Percentiles rank a stretch among this genome's conserved stretches.
Evolutionary conservation across 345 rosid genomes (phyloP).

Genomic region (Lumnitzera littorea): DNA sequence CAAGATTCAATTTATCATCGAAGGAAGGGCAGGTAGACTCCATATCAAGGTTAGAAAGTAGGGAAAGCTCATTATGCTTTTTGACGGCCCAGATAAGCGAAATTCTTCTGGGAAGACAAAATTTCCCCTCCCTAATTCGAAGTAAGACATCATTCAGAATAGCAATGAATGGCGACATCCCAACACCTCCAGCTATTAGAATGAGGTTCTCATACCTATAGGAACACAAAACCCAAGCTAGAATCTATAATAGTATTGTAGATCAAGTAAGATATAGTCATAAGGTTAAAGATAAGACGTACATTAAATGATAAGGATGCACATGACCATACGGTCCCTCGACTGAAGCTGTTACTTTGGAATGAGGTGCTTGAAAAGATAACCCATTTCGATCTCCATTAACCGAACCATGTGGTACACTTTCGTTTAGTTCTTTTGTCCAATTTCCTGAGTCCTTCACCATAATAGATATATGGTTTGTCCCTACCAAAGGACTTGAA

Average conservation of each 20-base stretch:
- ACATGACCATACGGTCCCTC: slow-evolving; percentile 95
- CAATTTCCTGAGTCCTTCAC: slow-evolving; percentile 76
- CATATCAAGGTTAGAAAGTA: slow-evolving; percentile 48
- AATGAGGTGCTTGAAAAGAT: slow-evolving; percentile 1
- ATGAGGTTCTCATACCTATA: slow-evolving; percentile 73
- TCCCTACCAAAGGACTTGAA: slow-evolving; percentile 79
- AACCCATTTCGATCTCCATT: slow-evolving; percentile 19
- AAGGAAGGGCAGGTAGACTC: slow-evolving; percentile 53
- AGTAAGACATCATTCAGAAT: slow-evolving; percentile 71
- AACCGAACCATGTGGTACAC: slow-evolving; percentile 21
- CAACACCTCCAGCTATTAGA: slow-evolving; percentile 90
- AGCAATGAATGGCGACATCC: slow-evolving; percentile 84
- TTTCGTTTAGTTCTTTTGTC: slow-evolving; percentile 59
- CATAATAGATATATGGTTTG: slow-evolving; percentile 53
- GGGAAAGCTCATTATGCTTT: slow-evolving; percentile 62
- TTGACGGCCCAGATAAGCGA: slow-evolving; percentile 78
- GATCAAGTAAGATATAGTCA: background rate
- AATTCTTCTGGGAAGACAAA: slow-evolving; percentile 61
- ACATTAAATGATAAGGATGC: slow-evolving; percentile 72
- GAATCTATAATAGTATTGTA: too few relatives aligned
- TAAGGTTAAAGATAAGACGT: background rate
- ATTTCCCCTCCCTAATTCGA: slow-evolving; percentile 51
- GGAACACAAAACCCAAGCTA: slow-evolving; percentile 1
- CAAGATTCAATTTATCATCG: slow-evolving; percentile 44
- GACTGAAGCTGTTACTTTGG: slow-evolving; percentile 56